Evolutionary conservation across 352 stramenopile genomes (phyloP).

Genomic region (Pythium periplocum): DNA sequence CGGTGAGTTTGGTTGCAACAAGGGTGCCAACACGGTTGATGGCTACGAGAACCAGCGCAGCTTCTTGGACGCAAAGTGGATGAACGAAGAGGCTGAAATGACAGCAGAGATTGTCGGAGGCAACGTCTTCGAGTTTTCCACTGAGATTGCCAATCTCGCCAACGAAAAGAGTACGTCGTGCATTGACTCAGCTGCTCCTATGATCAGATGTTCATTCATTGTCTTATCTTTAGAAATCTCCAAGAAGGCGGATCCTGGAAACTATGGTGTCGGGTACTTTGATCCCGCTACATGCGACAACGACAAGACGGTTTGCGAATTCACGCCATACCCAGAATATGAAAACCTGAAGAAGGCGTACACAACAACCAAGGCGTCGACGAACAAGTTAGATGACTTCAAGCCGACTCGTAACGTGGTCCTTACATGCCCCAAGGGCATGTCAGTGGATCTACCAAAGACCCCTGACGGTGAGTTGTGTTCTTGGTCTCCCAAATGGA

Average conservation of each 20-base stretch:
- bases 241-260: constrained; percentile 36
- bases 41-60: constrained; percentile 62
- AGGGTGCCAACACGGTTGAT: constrained; percentile 55
- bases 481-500: background rate
- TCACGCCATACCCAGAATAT: constrained; percentile 69
- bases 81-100: constrained; percentile 73
- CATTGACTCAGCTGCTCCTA: background rate
- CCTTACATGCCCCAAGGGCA: constrained; percentile 33
- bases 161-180: constrained; percentile 19
- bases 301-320: constrained; percentile 41
- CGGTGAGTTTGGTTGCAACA: constrained; percentile 73
- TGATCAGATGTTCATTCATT: background rate
- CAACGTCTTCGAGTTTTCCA: constrained; percentile 76
- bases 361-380: constrained; percentile 58
- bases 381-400: constrained; percentile 33
- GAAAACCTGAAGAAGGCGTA: constrained; percentile 70
- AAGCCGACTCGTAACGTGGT: constrained; percentile 27
- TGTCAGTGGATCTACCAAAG: constrained; percentile 18
- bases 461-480: constrained; percentile 10
- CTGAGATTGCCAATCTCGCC: constrained; percentile 51
- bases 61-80: constrained; percentile 67
- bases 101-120: constrained; percentile 55
- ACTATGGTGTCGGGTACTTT: constrained; percentile 77
- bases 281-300: constrained; percentile 62
- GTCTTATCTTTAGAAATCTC: constrained; percentile 13